phyloP scores from a whole-genome alignment of 208 protist species.

The Phytomonas francai region DNA sequence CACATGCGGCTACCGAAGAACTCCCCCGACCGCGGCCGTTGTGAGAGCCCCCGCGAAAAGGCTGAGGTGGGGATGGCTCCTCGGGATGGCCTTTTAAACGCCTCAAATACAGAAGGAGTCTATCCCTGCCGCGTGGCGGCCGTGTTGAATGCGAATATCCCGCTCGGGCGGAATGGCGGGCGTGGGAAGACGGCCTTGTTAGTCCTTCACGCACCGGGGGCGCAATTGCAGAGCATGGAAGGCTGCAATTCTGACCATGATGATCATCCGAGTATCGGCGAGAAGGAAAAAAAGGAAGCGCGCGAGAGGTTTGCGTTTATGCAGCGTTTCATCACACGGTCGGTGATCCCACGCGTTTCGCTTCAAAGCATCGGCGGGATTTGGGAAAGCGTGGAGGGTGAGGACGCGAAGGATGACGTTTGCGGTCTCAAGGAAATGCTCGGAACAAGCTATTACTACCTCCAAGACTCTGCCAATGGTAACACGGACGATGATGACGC shows the following conservation, averaged over 20 bases:
- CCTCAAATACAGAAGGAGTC: too few species aligned
- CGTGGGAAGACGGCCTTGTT: constrained; percentile 10
- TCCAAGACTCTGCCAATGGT: not conserved
- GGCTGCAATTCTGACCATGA: too few species aligned
- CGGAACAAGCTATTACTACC: constrained; percentile 22
- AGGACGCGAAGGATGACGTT: not conserved
- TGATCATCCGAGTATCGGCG: too few species aligned
- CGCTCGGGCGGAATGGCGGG: constrained; percentile 10
- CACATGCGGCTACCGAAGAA: not conserved
- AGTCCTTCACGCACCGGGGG: constrained; percentile 8
- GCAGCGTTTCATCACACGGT: constrained; percentile 12
- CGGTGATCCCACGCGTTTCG: constrained; percentile 22
- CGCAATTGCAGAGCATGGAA: too few species aligned
- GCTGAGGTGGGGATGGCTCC: not conserved
- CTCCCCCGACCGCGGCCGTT: not conserved
- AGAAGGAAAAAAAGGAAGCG: too few species aligned
- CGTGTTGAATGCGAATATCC: constrained; percentile 42
- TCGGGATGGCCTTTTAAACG: not conserved
- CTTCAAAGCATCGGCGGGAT: constrained; percentile 12
- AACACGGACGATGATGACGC: not conserved
- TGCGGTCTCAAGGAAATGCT: constrained; percentile 13
- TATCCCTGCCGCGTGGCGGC: constrained; percentile 24
- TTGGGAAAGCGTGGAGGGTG: constrained; percentile 5
- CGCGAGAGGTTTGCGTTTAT: constrained; percentile 14
- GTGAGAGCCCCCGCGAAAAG: not conserved